Percentiles rank a stretch among this genome's conserved stretches.
Conservation (phyloP, 1,284 basidiomycete genomes). For the Cryptococcus sp. region DNA sequence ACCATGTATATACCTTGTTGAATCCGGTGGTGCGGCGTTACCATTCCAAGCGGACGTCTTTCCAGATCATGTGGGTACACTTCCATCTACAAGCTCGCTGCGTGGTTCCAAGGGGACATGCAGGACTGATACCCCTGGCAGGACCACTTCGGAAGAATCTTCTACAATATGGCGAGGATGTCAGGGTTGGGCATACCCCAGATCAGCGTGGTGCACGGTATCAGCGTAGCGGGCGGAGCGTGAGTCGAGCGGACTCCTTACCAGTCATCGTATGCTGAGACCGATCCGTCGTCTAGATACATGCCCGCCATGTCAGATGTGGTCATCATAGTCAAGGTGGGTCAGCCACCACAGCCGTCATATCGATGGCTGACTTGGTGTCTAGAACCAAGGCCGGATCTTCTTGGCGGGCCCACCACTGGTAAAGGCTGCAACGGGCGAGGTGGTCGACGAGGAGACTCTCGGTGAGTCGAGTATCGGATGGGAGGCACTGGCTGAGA, state of each 20-base stretch:
- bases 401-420: conserved; percentile 95
- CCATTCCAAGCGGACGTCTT: conserved; percentile 86
- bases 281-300: conserved; percentile 59
- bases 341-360: neutral
- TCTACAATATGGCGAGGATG: conserved; percentile 91
- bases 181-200: conserved; percentile 87
- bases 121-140: conserved; percentile 15
- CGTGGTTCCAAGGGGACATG: too few relatives aligned
- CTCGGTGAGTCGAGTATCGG: conserved; percentile 61
- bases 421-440: conserved; percentile 92
- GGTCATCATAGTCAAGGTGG: conserved; percentile 77
- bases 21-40: conserved; percentile 89
- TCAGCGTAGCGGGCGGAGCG: conserved; percentile 73
- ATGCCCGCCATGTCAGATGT: conserved; percentile 96
- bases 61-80: conserved; percentile 34
- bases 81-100: conserved; percentile 74
- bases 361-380: neutral
- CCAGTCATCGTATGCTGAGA: conserved; percentile 5
- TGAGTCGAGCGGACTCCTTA: conserved; percentile 14
- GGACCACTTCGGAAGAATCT: conserved; percentile 93
- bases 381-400: conserved; percentile 83
- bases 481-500: neutral
- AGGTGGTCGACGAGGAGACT: conserved; percentile 88
- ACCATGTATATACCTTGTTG: conserved; percentile 94
- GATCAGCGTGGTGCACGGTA: conserved; percentile 90